A percentile compares a stretch with the other conserved stretches of the same genome.
phyloP scores from a whole-genome alignment of 202 grass and related monocot genomes.

The Schoenoplectus tabernaemontani region DNA sequence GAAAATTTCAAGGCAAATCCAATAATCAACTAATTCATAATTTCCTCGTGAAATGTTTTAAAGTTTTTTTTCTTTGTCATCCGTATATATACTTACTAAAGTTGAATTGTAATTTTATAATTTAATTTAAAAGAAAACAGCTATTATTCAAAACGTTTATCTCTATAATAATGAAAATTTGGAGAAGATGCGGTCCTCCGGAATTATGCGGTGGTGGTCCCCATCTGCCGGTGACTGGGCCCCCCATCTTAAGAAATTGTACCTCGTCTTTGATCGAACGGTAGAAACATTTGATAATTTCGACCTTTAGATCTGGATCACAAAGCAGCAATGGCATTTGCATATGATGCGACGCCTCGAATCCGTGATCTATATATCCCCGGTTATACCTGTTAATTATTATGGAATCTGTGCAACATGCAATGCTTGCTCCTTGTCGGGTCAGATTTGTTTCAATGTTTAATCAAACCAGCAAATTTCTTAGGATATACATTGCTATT shows the following conservation, averaged over 20 bases:
- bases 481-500: no score
- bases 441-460: background rate
- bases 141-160: background rate
- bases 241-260: no score
- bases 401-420: background rate
- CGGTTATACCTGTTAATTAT: background rate
- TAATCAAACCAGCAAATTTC: background rate
- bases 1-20: no score
- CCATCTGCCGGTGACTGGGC: background rate
- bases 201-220: no score
- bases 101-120: background rate
- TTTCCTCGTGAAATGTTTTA: no score
- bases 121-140: background rate
- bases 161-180: background rate
- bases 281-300: no score
- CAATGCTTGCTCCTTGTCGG: background rate
- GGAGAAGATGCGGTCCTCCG: background rate
- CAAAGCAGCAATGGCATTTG: background rate
- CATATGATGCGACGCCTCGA: slow-evolving; percentile 2
- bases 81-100: background rate
- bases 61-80: no score
- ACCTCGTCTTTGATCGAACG: no score
- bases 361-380: background rate
- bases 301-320: slow-evolving; percentile 17
- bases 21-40: no score